Evolutionary conservation across 306 rosid species (phyloP).

Genomic region (Prinsepia uniflora): DNA sequence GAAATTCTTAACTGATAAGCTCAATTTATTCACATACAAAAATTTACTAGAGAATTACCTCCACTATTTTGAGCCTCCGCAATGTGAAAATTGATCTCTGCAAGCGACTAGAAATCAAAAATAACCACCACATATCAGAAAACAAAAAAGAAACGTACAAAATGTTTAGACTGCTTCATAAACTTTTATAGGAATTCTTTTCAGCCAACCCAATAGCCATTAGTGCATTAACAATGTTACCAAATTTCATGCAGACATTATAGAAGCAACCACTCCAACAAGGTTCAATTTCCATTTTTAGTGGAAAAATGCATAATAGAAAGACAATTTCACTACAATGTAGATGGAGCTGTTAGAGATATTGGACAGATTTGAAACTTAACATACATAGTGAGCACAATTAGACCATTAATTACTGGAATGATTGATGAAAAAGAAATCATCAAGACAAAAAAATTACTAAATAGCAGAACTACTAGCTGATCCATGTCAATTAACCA

Average conservation of each 20-base stretch:
- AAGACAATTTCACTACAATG: background rate
- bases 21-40: constrained; percentile 3
- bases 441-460: background rate
- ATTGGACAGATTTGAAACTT: background rate
- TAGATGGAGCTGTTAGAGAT: background rate
- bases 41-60: constrained; percentile 53
- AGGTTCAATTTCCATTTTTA: background rate
- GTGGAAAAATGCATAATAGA: background rate
- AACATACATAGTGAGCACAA: background rate
- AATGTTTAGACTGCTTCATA: background rate
- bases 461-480: background rate
- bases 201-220: background rate
- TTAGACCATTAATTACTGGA: background rate
- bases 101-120: constrained; percentile 60
- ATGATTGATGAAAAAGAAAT: background rate
- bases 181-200: background rate
- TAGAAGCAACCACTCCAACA: background rate
- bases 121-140: constrained; percentile 34
- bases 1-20: background rate
- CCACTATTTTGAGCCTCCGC: constrained; percentile 76
- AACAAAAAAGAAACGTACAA: constrained; percentile 1
- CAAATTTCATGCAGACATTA: background rate
- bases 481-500: background rate
- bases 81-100: constrained; percentile 68
- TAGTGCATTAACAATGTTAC: background rate